phyloP scores from a whole-genome alignment of 1,284 basidiomycete species.

The Xanthoconium separans region DNA sequence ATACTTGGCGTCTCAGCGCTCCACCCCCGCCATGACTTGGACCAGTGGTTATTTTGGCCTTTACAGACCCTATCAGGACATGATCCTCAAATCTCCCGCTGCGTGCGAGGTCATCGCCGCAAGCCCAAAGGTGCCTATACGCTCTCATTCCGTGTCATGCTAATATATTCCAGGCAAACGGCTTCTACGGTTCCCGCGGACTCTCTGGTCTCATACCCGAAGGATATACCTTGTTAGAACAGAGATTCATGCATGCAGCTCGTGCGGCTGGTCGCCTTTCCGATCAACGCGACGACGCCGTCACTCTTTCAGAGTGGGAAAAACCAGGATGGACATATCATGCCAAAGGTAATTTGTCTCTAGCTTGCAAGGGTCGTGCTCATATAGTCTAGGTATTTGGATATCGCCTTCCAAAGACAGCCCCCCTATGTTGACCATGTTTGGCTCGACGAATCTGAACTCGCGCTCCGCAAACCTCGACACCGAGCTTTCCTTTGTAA shows the following conservation, averaged over 20 bases:
- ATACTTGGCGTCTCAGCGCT: constrained; percentile 30
- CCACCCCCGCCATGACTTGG: constrained; percentile 59
- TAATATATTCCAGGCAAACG: constrained; percentile 72
- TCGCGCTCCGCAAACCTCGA: constrained; percentile 90
- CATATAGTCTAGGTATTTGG: constrained; percentile 71
- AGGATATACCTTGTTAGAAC: constrained; percentile 89
- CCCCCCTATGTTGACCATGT: constrained; percentile 76
- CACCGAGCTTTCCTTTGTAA: constrained; percentile 88
- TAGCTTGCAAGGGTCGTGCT: constrained; percentile 4
- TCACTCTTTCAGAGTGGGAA: constrained; percentile 87
- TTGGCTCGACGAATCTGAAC: constrained; percentile 96
- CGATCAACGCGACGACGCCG: constrained; percentile 41
- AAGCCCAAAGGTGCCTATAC: constrained; percentile 69
- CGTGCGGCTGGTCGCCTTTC: constrained; percentile 50
- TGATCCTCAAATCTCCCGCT: constrained; percentile 63
- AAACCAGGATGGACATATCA: constrained; percentile 97
- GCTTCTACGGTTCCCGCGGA: constrained; percentile 89
- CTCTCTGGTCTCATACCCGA: constrained; percentile 93
- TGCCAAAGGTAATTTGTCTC: constrained; percentile 74
- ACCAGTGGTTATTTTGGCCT: constrained; percentile 97
- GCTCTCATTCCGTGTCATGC: neutral
- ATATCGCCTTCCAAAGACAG: constrained; percentile 57
- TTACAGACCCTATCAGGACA: constrained; percentile 77
- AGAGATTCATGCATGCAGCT: constrained; percentile 78
- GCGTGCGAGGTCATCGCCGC: constrained; percentile 82